phyloP scores from a whole-genome alignment of 371 early-diverging fungal species.

The Syncephalastrum contaminatum region DNA sequence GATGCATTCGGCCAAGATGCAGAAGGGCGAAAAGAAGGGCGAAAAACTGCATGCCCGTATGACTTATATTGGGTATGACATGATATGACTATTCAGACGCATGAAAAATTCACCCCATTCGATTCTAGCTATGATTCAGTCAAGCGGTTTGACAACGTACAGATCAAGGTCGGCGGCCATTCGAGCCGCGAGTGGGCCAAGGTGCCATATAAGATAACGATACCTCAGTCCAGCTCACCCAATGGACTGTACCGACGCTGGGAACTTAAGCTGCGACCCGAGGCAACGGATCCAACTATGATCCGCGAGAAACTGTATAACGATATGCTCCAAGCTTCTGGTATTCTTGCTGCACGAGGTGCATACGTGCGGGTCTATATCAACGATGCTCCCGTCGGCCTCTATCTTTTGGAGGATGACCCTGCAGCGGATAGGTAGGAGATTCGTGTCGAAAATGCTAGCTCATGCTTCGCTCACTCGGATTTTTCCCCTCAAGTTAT shows the following conservation, averaged over 20 bases:
- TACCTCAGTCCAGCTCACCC: slow-evolving; percentile 9
- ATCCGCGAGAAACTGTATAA: slow-evolving; percentile 35
- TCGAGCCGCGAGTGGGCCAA: slow-evolving; percentile 33
- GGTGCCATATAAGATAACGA: slow-evolving; percentile 31
- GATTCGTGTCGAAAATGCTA: too few species aligned
- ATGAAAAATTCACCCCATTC: background rate
- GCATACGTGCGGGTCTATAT: slow-evolving; percentile 26
- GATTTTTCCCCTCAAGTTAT: slow-evolving; percentile 13
- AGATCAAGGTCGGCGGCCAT: slow-evolving; percentile 36
- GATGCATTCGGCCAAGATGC: slow-evolving; percentile 14
- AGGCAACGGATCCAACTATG: slow-evolving; percentile 32
- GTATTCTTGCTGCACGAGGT: slow-evolving; percentile 30
- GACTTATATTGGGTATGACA: slow-evolving; percentile 17
- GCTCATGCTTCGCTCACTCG: too few species aligned
- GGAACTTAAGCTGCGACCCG: slow-evolving; percentile 30
- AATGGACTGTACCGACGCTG: slow-evolving; percentile 21
- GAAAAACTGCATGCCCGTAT: background rate
- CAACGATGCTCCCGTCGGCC: slow-evolving; percentile 27
- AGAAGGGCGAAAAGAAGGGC: slow-evolving; percentile 8
- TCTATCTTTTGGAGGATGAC: slow-evolving; percentile 37
- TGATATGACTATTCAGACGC: background rate
- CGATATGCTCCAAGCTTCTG: slow-evolving; percentile 31
- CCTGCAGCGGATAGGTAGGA: slow-evolving; percentile 17
- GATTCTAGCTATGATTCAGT: slow-evolving; percentile 10
- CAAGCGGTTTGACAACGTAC: slow-evolving; percentile 19